Evolutionary conservation across 2,329 filamentous ascomycete genomes (phyloP).

Genomic region (Fusarium luffae): DNA sequence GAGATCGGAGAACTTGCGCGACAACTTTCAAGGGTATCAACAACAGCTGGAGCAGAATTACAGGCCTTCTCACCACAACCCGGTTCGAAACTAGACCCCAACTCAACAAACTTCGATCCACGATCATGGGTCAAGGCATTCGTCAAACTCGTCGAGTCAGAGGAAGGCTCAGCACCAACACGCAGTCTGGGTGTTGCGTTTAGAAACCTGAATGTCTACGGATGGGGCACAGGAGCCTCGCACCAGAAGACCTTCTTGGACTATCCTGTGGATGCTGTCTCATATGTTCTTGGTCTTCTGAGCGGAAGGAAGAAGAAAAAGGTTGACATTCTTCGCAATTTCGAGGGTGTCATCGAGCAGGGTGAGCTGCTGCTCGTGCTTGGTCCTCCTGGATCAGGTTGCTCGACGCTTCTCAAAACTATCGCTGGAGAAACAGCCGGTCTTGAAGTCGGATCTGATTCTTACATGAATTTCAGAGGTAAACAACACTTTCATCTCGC

Average conservation of each 20-base stretch:
- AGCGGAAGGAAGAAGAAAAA: constrained; percentile 7
- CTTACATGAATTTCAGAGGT: constrained; percentile 64
- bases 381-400: constrained; percentile 65
- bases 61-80: constrained; percentile 37
- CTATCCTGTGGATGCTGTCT: constrained; percentile 32
- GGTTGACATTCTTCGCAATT: constrained; percentile 45
- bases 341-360: constrained; percentile 47
- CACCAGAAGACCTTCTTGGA: constrained; percentile 44
- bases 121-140: constrained; percentile 45
- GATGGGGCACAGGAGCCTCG: constrained; percentile 40
- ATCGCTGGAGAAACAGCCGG: constrained; percentile 64
- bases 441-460: constrained; percentile 37
- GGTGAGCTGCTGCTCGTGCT: constrained; percentile 52
- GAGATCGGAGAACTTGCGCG: constrained; percentile 30
- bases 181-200: constrained; percentile 47
- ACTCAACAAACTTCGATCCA: constrained; percentile 44
- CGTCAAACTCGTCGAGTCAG: constrained; percentile 43
- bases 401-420: constrained; percentile 68
- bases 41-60: constrained; percentile 25
- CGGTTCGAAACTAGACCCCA: constrained; percentile 40
- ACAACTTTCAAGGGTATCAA: constrained; percentile 22
- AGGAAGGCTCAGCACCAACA: constrained; percentile 36
- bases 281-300: constrained; percentile 8
- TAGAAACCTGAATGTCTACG: constrained; percentile 43
- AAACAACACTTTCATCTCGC: rapidly evolving